These are phyloP conservation scores for Golubevia sp. DNA, from an alignment of 1,284 basidiomycete genomes.

Conservation along the genomic window DNA sequence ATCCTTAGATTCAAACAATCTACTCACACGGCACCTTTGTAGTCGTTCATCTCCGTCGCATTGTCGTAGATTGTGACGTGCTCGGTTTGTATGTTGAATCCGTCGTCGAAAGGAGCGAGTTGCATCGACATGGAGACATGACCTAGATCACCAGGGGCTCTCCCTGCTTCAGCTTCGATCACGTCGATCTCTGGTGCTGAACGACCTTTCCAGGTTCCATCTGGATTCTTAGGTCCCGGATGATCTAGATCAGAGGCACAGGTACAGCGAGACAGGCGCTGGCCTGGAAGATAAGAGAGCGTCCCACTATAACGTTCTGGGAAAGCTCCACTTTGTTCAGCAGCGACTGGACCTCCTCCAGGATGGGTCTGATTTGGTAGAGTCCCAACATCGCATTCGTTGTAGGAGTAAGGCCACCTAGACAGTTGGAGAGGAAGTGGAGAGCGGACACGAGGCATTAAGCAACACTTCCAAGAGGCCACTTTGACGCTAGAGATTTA, in stretches of 20 bases:
- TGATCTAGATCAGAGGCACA: conserved; percentile 59
- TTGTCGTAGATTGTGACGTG: conserved; percentile 22
- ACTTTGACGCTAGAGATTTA: no score
- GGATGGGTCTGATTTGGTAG: conserved; percentile 67
- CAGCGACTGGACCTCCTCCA: conserved; percentile 33
- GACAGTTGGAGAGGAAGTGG: conserved; percentile 13
- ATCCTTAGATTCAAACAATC: no score
- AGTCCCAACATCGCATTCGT: conserved; percentile 78
- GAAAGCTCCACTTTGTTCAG: conserved; percentile 41
- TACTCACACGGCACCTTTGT: conserved; percentile 24
- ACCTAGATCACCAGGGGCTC: conserved; percentile 26
- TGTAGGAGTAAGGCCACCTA: conserved; percentile 73
- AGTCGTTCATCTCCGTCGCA: conserved; percentile 29
- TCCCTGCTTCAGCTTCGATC: conserved; percentile 65
- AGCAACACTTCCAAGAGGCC: conserved; percentile 6
- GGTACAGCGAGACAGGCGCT: conserved; percentile 63
- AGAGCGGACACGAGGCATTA: background rate
- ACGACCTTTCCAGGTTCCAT: conserved; percentile 53
- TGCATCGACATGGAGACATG: conserved; percentile 63
- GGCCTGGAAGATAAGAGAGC: conserved; percentile 65
- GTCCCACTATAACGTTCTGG: conserved; percentile 35
- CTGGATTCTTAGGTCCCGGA: conserved; percentile 62
- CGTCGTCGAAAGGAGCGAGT: conserved; percentile 67
- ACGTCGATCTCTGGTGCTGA: conserved; percentile 68
- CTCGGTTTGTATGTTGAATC: conserved; percentile 64